Conservation (phyloP, 495 filamentous ascomycete species). For the Penicillium subrubescens region DNA sequence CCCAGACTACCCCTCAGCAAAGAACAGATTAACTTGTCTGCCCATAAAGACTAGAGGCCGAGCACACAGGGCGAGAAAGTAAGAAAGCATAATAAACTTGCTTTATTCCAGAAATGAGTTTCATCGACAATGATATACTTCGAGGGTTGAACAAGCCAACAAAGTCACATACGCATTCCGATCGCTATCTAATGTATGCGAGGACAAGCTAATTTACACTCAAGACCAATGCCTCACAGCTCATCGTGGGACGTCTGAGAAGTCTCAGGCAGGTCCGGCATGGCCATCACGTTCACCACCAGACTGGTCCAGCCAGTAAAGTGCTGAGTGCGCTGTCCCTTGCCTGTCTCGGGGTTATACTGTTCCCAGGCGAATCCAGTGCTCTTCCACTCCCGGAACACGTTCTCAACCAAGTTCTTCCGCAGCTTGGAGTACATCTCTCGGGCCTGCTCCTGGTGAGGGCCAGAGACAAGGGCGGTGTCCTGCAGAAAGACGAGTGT, state of each 20-base stretch:
- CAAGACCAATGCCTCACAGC: constrained; percentile 29
- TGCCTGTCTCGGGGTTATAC: constrained; percentile 91
- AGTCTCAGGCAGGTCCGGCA: constrained; percentile 61
- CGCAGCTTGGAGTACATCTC: constrained; percentile 76
- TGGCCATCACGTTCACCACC: constrained; percentile 96
- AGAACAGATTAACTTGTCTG: too few species aligned
- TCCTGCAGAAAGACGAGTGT: constrained; percentile 29
- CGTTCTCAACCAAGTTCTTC: constrained; percentile 83
- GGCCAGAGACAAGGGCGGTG: constrained; percentile 55
- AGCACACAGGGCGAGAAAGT: neutral
- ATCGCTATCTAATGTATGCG: constrained; percentile 22
- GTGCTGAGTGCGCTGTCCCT: constrained; percentile 93
- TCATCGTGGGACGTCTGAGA: constrained; percentile 42
- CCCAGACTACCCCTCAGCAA: too few species aligned
- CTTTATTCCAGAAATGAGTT: neutral
- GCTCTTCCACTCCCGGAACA: constrained; percentile 82
- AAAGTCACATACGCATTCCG: neutral
- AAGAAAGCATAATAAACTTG: neutral
- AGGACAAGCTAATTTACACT: constrained; percentile 28
- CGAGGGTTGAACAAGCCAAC: neutral
- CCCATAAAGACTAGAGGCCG: too few species aligned
- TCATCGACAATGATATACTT: neutral
- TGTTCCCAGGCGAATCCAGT: constrained; percentile 99
- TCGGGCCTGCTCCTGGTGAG: constrained; percentile 69
- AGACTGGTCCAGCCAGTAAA: constrained; percentile 98